Conservation (phyloP, 2,329 filamentous ascomycete genomes). For the Furcasterigmium furcatum region DNA sequence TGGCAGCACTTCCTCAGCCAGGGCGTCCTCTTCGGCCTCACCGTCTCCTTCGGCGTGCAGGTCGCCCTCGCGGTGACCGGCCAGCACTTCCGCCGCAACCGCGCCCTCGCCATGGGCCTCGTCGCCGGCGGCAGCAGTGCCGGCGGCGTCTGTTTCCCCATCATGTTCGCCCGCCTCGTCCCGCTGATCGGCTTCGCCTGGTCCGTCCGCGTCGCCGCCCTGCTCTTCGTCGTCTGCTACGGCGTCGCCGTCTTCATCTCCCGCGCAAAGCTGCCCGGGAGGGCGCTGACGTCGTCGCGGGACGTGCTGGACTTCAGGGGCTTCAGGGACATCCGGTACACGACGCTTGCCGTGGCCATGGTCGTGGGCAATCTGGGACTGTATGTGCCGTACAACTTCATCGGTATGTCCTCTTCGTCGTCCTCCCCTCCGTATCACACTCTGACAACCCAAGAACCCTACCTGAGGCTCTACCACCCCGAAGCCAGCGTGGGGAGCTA, state of each 20-base stretch:
- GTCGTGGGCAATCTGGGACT: conserved; percentile 15
- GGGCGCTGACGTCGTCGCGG: conserved; percentile 2
- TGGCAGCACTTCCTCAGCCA: conserved; percentile 37
- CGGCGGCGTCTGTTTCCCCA: conserved; percentile 12
- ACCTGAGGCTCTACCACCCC: conserved; percentile 35
- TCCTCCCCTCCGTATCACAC: conserved; percentile 30
- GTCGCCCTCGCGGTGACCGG: conserved; percentile 14
- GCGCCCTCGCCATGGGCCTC: conserved; percentile 25
- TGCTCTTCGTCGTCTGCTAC: conserved; percentile 34
- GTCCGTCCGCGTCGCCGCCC: conserved; percentile 41
- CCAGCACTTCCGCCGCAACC: conserved; percentile 31
- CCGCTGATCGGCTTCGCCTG: conserved; percentile 51
- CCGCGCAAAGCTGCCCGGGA: conserved; percentile 20
- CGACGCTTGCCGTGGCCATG: conserved; percentile 4
- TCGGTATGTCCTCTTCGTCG: conserved; percentile 18
- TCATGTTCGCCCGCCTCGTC: conserved; percentile 36
- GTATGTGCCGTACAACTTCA: conserved; percentile 33
- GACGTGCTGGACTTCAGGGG: conserved; percentile 7
- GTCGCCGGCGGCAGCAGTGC: conserved; percentile 13
- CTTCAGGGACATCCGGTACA: conserved; percentile 6
- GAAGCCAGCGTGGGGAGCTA: conserved; percentile 31
- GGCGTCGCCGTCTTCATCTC: conserved; percentile 27
- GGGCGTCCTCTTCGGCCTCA: conserved; percentile 18
- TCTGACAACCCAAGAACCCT: conserved; percentile 41
- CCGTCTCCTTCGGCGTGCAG: conserved; percentile 7